A percentile compares a stretch with the other conserved stretches of the same genome.
Conservation (phyloP, 768 basidiomycete genomes). For the Cystobasidium ongulense region DNA sequence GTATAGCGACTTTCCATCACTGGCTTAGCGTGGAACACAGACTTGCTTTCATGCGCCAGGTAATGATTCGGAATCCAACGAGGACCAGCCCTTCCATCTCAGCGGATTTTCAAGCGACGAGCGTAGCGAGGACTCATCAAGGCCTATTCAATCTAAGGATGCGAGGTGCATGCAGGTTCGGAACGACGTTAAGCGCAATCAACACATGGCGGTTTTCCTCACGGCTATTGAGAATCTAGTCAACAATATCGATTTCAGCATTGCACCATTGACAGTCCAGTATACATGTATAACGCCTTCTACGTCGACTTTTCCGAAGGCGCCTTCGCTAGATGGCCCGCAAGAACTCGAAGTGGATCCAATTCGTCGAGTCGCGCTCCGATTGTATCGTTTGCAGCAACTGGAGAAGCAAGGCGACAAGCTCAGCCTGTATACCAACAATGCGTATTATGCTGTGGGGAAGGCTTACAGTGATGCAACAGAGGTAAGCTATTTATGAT, state of each 20-base stretch:
- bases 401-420: background rate
- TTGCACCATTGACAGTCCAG: background rate
- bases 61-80: background rate
- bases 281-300: background rate
- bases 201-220: background rate
- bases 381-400: slow-evolving; percentile 1
- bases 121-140: background rate
- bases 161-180: background rate
- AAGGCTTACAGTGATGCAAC: background rate
- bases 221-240: background rate
- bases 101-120: background rate
- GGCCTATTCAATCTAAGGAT: background rate
- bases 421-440: slow-evolving; percentile 1
- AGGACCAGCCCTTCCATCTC: background rate
- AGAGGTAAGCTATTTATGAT: background rate
- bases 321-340: background rate
- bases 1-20: background rate
- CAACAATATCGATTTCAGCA: background rate
- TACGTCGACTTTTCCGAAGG: background rate
- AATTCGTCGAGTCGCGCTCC: background rate
- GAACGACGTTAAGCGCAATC: background rate
- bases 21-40: background rate
- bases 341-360: background rate
- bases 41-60: background rate
- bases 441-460: background rate